Percentiles rank a stretch among this genome's conserved stretches.
Conservation (phyloP, 2,329 filamentous ascomycete genomes). For the Neonectria punicea region DNA sequence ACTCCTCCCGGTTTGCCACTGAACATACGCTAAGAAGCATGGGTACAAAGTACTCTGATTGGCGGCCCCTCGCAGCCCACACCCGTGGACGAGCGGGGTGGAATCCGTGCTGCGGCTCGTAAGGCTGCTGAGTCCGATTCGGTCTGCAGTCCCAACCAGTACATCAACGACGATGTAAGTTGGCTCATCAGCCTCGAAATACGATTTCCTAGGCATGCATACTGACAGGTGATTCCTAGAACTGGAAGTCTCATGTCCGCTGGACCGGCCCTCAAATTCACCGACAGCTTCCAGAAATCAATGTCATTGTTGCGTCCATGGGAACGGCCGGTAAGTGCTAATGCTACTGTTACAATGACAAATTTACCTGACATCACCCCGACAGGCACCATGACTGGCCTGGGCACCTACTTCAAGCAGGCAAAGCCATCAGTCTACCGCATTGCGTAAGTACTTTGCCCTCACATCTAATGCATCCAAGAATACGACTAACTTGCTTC, state of each 20-base stretch:
- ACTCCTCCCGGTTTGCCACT: neutral
- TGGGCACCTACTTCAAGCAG: constrained; percentile 62
- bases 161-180: constrained; percentile 47
- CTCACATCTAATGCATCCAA: neutral
- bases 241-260: constrained; percentile 64
- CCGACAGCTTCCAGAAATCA: constrained; percentile 65
- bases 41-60: constrained; percentile 42
- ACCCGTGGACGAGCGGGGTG: constrained; percentile 46
- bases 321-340: constrained; percentile 54
- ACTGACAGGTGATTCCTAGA: constrained; percentile 46
- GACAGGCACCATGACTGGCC: constrained; percentile 57
- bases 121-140: constrained; percentile 45
- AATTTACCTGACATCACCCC: neutral
- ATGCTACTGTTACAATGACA: no score
- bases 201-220: fast-evolving
- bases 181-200: neutral
- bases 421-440: constrained; percentile 59
- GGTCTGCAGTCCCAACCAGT: constrained; percentile 48
- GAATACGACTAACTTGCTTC: constrained; percentile 17
- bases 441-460: constrained; percentile 43
- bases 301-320: constrained; percentile 65
- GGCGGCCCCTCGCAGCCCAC: constrained; percentile 49
- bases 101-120: constrained; percentile 44
- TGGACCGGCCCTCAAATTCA: constrained; percentile 71
- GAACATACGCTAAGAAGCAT: constrained; percentile 9